These are phyloP conservation scores for Annulohypoxylon moriforme DNA, from an alignment of 495 filamentous ascomycete genomes.

Conservation along the genomic window DNA sequence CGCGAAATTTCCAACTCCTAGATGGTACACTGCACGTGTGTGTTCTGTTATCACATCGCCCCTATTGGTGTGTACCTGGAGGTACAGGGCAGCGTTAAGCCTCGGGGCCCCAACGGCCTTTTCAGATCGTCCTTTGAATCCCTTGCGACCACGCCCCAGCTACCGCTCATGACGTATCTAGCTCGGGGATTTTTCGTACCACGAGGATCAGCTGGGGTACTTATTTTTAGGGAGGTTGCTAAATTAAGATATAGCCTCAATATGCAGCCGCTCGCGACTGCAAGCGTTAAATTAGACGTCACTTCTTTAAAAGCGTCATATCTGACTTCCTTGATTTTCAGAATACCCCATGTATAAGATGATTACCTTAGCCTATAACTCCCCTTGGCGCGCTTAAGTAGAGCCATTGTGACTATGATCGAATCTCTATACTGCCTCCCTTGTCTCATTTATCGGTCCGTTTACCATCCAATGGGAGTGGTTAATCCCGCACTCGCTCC, in stretches of 20 bases:
- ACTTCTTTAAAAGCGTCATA: constrained; percentile 29
- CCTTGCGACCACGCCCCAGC: constrained; percentile 34
- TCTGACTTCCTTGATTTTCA: constrained; percentile 10
- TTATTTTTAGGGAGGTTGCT: constrained; percentile 46
- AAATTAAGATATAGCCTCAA: constrained; percentile 50
- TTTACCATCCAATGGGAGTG: constrained; percentile 23
- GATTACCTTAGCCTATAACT: constrained; percentile 15
- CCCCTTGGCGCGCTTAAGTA: constrained; percentile 36
- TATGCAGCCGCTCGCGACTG: constrained; percentile 42
- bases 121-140: constrained; percentile 22
- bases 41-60: constrained; percentile 30
- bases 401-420: constrained; percentile 11
- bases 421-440: neutral
- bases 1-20: constrained; percentile 28
- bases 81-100: constrained; percentile 24
- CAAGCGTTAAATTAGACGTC: constrained; percentile 46
- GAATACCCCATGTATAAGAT: neutral
- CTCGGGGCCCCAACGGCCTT: constrained; percentile 26
- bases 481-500: neutral
- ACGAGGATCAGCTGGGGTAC: constrained; percentile 29
- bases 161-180: constrained; percentile 24
- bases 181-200: constrained; percentile 27
- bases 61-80: constrained; percentile 36
- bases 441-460: constrained; percentile 11
- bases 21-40: constrained; percentile 33